Evolutionary conservation across 2,329 filamentous ascomycete species (phyloP), one percentile per base, ranked within the genome.

Genomic region (Aspergillus sp.): DNA sequence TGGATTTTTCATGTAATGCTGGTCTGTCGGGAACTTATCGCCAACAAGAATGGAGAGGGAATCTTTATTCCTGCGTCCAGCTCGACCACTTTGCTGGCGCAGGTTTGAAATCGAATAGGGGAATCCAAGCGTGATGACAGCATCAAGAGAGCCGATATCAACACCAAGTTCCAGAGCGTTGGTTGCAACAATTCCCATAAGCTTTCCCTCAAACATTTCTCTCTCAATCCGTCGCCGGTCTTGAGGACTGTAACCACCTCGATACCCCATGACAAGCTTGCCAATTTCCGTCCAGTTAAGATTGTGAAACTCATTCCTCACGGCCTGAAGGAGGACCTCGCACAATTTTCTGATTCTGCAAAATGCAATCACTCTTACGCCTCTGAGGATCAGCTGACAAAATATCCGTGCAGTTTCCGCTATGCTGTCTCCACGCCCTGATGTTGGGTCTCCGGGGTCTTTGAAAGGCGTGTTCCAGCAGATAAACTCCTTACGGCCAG

Each of bases 391-490:
- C 2, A 98, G 74, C 58, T 95, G 87, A 56, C 89, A 95, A 59
- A 98, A 95, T 0, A 98, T 70, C 35, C 87, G 83, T 1, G 93
- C 89, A n/a, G 88, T 86, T 67, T 98, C 91, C 5, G 81, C 78
- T 62, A 94, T 82, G 4, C 85, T 83, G 61, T 88, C 88, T 10
- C 88, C 88, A 45, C 93, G 81, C 1, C 93, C 91, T 56, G 88
- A 95, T 0, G 86, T 82, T 7, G 90, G 87, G 65, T 97, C 91
- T 1, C 77, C 79, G 0, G 91, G 89, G 54, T 96, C 91, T 62
- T 90, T 94, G 66, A 82, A 95, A 0, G 93, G 93, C 0, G 91
- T 96, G 57, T 98, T 97, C 93, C 93, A 98, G 65, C 90, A 97
- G 6, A 98, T 61, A 45, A 97, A 97, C 58, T 97, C 91, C 62